A percentile compares a stretch with the other conserved stretches of the same genome.
These are phyloP conservation scores for Anisodus tanguticus DNA, from an alignment of 257 asterid species.

Conservation along the genomic window DNA sequence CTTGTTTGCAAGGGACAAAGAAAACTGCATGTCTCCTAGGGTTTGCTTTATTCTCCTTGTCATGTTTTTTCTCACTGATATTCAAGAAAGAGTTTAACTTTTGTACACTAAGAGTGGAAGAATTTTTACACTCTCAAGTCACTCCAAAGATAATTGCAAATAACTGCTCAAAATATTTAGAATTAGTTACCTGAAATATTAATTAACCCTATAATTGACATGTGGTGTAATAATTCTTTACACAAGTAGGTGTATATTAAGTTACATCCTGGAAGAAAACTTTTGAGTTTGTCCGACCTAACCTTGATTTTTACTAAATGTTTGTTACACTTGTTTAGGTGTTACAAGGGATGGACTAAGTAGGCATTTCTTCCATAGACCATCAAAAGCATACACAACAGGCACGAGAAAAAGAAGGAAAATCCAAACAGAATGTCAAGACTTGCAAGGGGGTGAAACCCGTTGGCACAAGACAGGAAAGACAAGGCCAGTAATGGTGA, in stretches of 20 bases:
- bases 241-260: not conserved
- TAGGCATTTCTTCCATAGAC: constrained; percentile 95
- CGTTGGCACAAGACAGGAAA: constrained; percentile 99
- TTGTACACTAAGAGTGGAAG: not conserved
- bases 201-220: too few relatives aligned
- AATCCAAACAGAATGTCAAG: constrained; percentile 83
- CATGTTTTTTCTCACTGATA: constrained; percentile 6
- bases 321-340: constrained; percentile 46
- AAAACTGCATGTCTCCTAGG: constrained; percentile 43
- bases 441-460: constrained; percentile 91
- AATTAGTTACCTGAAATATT: not conserved
- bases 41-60: constrained; percentile 38
- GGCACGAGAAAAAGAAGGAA: constrained; percentile 96
- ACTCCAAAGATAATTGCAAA: not conserved
- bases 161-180: not conserved
- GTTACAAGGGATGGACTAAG: constrained; percentile 94
- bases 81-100: constrained; percentile 24
- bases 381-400: constrained; percentile 97
- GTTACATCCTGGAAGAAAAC: not conserved
- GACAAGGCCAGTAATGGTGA: constrained; percentile 89
- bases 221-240: not conserved
- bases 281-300: constrained; percentile 56
- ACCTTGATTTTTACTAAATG: constrained; percentile 41
- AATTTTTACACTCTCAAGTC: not conserved
- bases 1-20: constrained; percentile 36